Evolutionary conservation across 495 filamentous ascomycete species (phyloP), one percentile per base, ranked within the genome.

Genomic region (Terfezia claveryi): DNA sequence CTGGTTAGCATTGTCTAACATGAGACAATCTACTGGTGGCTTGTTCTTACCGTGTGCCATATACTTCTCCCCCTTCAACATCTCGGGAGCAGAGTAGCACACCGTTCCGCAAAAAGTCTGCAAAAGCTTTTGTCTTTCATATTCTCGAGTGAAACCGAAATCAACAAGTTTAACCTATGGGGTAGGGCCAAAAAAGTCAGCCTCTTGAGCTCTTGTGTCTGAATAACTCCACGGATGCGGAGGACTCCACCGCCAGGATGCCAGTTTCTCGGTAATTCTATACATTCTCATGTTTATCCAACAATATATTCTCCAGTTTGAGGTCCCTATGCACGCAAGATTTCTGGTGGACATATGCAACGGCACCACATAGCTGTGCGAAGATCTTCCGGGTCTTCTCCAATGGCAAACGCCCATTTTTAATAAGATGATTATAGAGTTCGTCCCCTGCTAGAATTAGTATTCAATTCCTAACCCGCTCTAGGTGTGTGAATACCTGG

Each of bases 71-170:
- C 87, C 92, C 66, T 91, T 94, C 37, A 98, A 75, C 91, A 98
- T 96, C 66, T 98, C 91, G 2, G 91, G 91, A 8, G 91, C 91
- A 57, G 86, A 93, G 68, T 98, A 98, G 69, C 88, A 95, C 57
- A 98, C 80, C 4, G 91, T 98, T 14, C 91, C 91, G 68, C 91
- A 98, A 67, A 94, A 98, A 1, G 91, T 98, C 66, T 96, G 91
- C 53, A 98, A 69, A 62, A 96, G 91, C 70, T 86, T 95, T 53
- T 87, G 75, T 59, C 89, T 91, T 65, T 95, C 87, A 67, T 98
- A 98, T 68, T 98, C 91, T 56, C 91, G 75, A 10, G 91, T 98
- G 64, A 98, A 98, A 9, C 91, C 91, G 68, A 98, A 98, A 65
- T 98, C 91, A 66, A 87, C 91, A n/a, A 98, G 73, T 71, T 98